A percentile compares a stretch with the other conserved stretches of the same genome.
Conservation (phyloP, 169 alveolate species). For the Plasmodium gallinaceum region DNA sequence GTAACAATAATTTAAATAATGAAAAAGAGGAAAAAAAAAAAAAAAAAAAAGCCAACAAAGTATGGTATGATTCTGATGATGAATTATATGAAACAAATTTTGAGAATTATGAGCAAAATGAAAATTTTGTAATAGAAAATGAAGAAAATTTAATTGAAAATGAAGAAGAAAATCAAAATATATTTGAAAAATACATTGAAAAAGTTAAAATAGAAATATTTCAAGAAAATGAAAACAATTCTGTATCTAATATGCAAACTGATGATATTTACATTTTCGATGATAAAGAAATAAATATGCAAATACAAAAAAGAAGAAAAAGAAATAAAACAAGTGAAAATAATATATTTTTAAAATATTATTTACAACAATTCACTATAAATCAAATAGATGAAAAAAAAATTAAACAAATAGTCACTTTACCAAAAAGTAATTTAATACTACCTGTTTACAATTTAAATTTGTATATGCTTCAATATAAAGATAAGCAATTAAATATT, state of each 20-base stretch:
- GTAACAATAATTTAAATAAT: neutral
- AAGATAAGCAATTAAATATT: conserved; percentile 36
- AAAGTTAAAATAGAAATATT: conserved; percentile 22
- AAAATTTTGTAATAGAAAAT: conserved; percentile 5
- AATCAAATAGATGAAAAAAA: conserved; percentile 34
- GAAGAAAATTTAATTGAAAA: conserved; percentile 33
- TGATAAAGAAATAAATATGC: conserved; percentile 13
- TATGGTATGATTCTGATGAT: conserved; percentile 74
- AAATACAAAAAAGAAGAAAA: conserved; percentile 24
- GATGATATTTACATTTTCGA: conserved; percentile 53
- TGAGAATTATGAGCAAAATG: conserved; percentile 5
- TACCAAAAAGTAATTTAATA: conserved; percentile 55
- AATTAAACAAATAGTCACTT: conserved; percentile 41
- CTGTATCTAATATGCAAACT: conserved; percentile 12
- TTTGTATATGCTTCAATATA: conserved; percentile 42
- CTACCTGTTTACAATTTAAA: conserved; percentile 24
- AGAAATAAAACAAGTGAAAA: conserved; percentile 32
- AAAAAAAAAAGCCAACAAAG: conserved; percentile 6
- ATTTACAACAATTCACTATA: conserved; percentile 18
- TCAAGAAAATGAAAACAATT: conserved; percentile 1
- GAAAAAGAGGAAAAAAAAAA: conserved; percentile 8
- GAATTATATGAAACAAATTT: conserved; percentile 14
- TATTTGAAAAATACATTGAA: conserved; percentile 35
- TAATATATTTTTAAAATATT: conserved; percentile 44
- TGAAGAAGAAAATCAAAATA: conserved; percentile 11